Evolutionary conservation across 2,329 filamentous ascomycete species (phyloP), one percentile per base, ranked within the genome.

Genomic region (Aspergillus transmontanensis): DNA sequence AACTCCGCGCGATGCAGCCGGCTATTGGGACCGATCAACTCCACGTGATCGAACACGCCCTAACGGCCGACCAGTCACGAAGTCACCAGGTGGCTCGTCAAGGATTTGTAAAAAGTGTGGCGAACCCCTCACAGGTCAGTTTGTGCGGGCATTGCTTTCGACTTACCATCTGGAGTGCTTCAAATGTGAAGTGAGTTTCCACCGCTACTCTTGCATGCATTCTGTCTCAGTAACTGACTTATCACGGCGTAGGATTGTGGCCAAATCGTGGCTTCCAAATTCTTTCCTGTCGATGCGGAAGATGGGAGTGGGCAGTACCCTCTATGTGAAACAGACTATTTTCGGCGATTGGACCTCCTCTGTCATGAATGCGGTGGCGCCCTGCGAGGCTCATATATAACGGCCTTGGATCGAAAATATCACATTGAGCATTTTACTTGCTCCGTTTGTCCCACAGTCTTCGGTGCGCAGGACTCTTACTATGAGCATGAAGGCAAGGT

Each of bases 381-480:
- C 55, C 86, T 99, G 23, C 90, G 95, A 66, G 95, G 95, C 54
- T 98, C 95, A 5, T 99, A 99, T 80, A 99, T 99, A 74, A 99
- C 95, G 19, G 95, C 95, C 4, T 86, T 99, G 59, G 95, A 99
- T 71, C 92, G 93, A 72, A 99, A 99, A 82, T 99, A 99, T 79
- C 95, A 97, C 79, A 96, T 99, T 69, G 94, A 98, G 78, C 95
- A 99, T 80, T 99, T 99, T 75, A 99, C 95, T 43, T 99, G 95
- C 80, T 98, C 94, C 12, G 89, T 97, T 36, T 99, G 95, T 76
- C 91, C 94, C 5, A 98, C 95, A 1, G 91, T 98, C n/a, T 99
- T 99, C 75, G 95, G 95, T 58, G 95, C 95, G 7, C 93, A 96
- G 73, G 95, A 99, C 82, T 97, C 94, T 77, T 99, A 99, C 79